Evolutionary conservation across 352 stramenopile species (phyloP), one percentile per base, ranked within the genome.

Genomic region (Phytophthora syringae): DNA sequence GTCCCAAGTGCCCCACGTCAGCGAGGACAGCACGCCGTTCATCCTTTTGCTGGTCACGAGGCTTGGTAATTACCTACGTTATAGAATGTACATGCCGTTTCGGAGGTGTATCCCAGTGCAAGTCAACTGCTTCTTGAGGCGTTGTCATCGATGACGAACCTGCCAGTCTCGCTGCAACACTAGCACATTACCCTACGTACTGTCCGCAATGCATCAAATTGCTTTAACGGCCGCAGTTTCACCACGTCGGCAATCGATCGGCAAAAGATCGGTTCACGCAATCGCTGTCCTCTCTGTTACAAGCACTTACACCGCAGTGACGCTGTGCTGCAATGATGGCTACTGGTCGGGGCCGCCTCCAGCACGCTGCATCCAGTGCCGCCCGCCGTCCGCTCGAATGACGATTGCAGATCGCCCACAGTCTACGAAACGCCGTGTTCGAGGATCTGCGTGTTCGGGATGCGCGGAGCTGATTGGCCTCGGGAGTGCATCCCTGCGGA

Each of bases 1-100:
- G 64, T 91, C 84, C 85, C 85, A 93, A 7, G 81, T 92, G 50
- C 85, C 83, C 85, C 85, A 93, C 27, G 85, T 93, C 54, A 87
- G 66, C 16, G 62, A 52, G n/a, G 85, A 60, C 50, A 93, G 67
- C 43, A 93, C 72, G 39, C 79, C 80, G 72, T 93, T 93, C 85
- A 93, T 93, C 21, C 16, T 65, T 47, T 42, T 45, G 44, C 24
- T 43, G 32, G 34, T 30, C 34, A 51, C 32, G 28, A 51, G 50
- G 34, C 22, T 30, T 22, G 16, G 21, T 32, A 7, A 4, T 4
- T 24, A 12, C 48, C 48, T 12, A 59, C 15, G 3, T 6, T 40
- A 39, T 20, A 6, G 36, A 27, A 59, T 59, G 7, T 18, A 10
- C 18, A 59, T 59, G 51, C 36, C 15, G 6, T 48, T 39, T 30